These are phyloP conservation scores for Cyathus pygmaeus DNA, from an alignment of 1,284 basidiomycete species.

Conservation along the genomic window DNA sequence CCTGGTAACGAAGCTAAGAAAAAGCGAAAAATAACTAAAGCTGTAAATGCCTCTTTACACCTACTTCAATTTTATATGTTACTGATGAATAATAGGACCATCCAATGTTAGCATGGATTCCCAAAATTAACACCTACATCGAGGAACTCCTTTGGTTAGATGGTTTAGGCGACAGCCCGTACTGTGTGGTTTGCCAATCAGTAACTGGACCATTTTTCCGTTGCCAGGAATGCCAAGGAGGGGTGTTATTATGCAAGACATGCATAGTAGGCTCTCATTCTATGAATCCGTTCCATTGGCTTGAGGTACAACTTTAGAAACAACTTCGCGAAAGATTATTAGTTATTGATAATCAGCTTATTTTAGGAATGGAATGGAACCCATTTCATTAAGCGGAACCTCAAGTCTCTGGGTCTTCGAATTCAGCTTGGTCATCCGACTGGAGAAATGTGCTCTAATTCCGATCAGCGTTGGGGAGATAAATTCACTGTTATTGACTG, in stretches of 20 bases:
- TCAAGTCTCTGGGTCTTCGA: not conserved
- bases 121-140: too few species aligned
- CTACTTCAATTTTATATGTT: too few species aligned
- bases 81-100: too few species aligned
- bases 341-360: not conserved
- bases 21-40: too few species aligned
- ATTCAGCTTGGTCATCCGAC: not conserved
- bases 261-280: not conserved
- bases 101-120: too few species aligned
- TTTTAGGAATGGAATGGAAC: not conserved
- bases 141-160: too few species aligned
- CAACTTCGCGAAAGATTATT: too few species aligned
- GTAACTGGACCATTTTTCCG: not conserved
- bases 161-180: too few species aligned
- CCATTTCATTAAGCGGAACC: not conserved
- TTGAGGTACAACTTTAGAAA: not conserved
- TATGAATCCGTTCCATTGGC: not conserved
- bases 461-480: slow-evolving; percentile 1
- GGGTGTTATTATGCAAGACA: not conserved
- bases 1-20: too few species aligned
- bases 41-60: too few species aligned
- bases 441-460: slow-evolving; percentile 1
- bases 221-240: not conserved
- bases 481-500: slow-evolving; percentile 20
- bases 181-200: too few species aligned